phyloP scores from a whole-genome alignment of 2,329 filamentous ascomycete genomes.

The Diplodia scrobiculata region DNA sequence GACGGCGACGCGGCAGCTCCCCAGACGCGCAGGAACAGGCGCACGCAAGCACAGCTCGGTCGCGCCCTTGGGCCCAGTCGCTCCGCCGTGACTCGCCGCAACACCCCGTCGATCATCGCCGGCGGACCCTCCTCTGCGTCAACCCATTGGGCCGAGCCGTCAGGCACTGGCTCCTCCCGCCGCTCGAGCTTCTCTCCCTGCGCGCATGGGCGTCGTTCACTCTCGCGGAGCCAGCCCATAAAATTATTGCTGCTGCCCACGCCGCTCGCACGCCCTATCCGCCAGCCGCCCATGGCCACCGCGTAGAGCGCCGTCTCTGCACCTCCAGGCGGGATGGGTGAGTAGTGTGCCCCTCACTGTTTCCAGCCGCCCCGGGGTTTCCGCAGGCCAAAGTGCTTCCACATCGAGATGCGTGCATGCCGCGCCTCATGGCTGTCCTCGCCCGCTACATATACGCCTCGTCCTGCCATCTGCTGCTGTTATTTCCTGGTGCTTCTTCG shows the following conservation, averaged over 20 bases:
- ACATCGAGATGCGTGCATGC: slow-evolving; percentile 32
- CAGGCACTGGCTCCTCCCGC: slow-evolving; percentile 23
- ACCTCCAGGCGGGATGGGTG: slow-evolving; percentile 45
- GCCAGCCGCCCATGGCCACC: slow-evolving; percentile 32
- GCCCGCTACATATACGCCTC: slow-evolving; percentile 1
- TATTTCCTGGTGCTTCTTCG: slow-evolving; percentile 31
- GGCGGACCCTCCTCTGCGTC: slow-evolving; percentile 21
- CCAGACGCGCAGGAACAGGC: slow-evolving; percentile 6
- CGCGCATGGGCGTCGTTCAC: slow-evolving; percentile 25
- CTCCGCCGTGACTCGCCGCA: slow-evolving; percentile 26
- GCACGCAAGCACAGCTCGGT: slow-evolving; percentile 2
- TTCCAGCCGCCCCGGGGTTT: slow-evolving; percentile 13
- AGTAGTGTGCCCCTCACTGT: slow-evolving; percentile 32
- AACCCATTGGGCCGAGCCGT: slow-evolving; percentile 26
- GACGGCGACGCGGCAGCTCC: slow-evolving; percentile 20
- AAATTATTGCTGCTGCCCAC: slow-evolving; percentile 29
- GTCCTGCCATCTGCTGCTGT: neutral
- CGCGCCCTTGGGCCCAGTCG: slow-evolving; percentile 11
- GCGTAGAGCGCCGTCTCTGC: slow-evolving; percentile 30
- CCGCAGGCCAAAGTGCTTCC: slow-evolving; percentile 16
- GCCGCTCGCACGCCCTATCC: slow-evolving; percentile 32
- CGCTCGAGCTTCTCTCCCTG: slow-evolving; percentile 28
- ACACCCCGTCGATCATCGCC: slow-evolving; percentile 28
- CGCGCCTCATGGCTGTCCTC: slow-evolving; percentile 8
- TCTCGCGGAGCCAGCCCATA: slow-evolving; percentile 13